A percentile compares a stretch with the other conserved stretches of the same genome.
Conservation (phyloP, 352 stramenopile species). For the Globisporangium uncinulatum region DNA sequence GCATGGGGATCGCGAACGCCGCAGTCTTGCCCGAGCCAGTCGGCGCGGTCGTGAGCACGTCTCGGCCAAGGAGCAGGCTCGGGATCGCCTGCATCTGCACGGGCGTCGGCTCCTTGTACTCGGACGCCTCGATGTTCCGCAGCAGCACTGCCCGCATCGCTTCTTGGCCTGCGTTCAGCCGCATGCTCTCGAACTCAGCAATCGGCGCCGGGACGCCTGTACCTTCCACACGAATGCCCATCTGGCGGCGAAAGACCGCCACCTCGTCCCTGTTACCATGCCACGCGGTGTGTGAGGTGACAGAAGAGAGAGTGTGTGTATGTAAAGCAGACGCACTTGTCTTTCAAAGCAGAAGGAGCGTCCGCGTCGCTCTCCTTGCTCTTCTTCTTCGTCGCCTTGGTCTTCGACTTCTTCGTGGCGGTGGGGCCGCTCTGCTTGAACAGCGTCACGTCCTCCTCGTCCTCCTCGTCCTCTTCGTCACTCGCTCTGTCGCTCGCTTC, state of each 20-base stretch:
- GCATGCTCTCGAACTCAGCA: conserved; percentile 70
- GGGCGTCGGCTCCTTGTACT: conserved; percentile 98
- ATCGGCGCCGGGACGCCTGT: conserved; percentile 65
- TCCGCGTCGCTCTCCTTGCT: conserved; percentile 19
- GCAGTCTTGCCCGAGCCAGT: conserved; percentile 98
- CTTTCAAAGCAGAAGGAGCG: conserved; percentile 14
- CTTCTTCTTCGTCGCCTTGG: conserved; percentile 10
- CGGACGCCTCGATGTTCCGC: conserved; percentile 79
- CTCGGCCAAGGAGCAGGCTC: conserved; percentile 79
- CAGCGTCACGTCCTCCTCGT: conserved; percentile 35
- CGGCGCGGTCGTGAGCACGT: conserved; percentile 95
- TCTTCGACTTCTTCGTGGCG: conserved; percentile 8
- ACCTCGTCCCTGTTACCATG: conserved; percentile 37
- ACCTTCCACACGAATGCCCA: conserved; percentile 75
- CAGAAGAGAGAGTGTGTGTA: not conserved
- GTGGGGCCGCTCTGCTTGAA: conserved; percentile 35
- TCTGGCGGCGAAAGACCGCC: conserved; percentile 62
- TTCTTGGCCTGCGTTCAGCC: conserved; percentile 29
- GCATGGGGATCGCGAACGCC: conserved; percentile 95
- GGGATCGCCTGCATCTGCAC: conserved; percentile 99
- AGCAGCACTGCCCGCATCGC: conserved; percentile 63
- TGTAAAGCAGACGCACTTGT: conserved; percentile 18
- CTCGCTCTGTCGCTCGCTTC: conserved; percentile 23
- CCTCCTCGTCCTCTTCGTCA: conserved; percentile 12
- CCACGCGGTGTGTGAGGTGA: not conserved